Base-by-base conservation (phyloP, 345 rosid genomes). In the Barbarea vulgaris region DNA sequence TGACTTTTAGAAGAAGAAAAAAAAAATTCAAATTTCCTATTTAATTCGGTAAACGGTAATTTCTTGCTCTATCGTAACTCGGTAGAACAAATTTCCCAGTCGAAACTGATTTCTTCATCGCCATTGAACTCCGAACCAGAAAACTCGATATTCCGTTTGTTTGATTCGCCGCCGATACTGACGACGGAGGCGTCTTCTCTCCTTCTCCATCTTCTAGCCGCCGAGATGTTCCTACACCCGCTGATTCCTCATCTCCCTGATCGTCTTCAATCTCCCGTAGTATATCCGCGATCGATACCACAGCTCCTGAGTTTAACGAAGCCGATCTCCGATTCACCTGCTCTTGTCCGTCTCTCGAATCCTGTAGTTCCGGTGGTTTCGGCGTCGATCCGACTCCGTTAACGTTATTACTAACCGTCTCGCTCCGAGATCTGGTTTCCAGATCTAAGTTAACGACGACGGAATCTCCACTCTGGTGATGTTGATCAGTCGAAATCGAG, bases 61-160 rank as follows among this genome's bases (percentile, higher is more conserved):
- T 86, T 72, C 78, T 81, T 42, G 77, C 66, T 52, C 41, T 83
- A 36, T 86, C 90, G 75, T 68, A 73, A 80, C 86, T 76, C 22
- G 85, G 36, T 63, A 79, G 70, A 28, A 48, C 59, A 50, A 84
- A 86, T 77, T 85, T 88, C 10, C 91, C 96, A 1, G 88, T 81
- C 3, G 95, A 89, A 67, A 79, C 52, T 1, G 90, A 83, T 87
- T 86, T 80, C 74, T 79, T 83, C 79, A 84, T 74, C 62, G 81
- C 83, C 61, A 77, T 11, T 8, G 82, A 81, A 18, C 78, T 80
- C 77, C 74, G 81, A 31, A 74, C 83, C 67, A 84, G 30, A 83
- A 77, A 72, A 60, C 7, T 78, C 36, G 81, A 72, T 2, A 72
- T 59, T 18, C 81, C 81, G 24, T 2, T 47, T 14, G 56, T 25